Conservation (phyloP, 148 eudicot genomes). For the Vaccinium vitisidaea region DNA sequence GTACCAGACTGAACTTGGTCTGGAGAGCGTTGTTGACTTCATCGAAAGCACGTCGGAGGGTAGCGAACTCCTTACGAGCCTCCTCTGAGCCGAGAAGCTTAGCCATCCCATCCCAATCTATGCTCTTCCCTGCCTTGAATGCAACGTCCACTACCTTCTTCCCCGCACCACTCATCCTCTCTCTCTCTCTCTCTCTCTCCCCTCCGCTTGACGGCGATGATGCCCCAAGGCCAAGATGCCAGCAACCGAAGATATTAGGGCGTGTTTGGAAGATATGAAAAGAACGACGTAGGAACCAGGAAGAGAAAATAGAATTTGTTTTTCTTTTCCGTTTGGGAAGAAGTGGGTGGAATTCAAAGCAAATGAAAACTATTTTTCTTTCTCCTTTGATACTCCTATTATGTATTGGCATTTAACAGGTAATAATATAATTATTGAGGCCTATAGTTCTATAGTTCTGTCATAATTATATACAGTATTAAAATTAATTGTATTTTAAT, state of each 20-base stretch:
- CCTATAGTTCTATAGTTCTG: no score
- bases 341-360: no score
- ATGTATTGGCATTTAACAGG: no score
- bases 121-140: slow-evolving; percentile 24
- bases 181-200: slow-evolving; percentile 14
- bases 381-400: no score
- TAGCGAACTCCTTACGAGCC: slow-evolving; percentile 60
- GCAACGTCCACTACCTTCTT: slow-evolving; percentile 27
- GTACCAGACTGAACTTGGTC: slow-evolving; percentile 88
- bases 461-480: no score
- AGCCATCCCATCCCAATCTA: slow-evolving; percentile 30
- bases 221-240: background rate
- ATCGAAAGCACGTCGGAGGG: slow-evolving; percentile 82
- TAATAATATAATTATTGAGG: no score
- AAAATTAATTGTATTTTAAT: no score
- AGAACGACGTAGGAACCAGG: background rate
- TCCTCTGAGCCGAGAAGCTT: slow-evolving; percentile 22
- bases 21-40: slow-evolving; percentile 75
- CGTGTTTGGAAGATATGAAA: background rate
- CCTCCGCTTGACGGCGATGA: background rate
- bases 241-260: background rate
- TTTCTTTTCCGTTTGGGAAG: background rate
- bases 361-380: no score
- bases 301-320: background rate
- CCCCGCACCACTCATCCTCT: slow-evolving; percentile 17